Percentiles rank a stretch among this genome's conserved stretches.
Evolutionary conservation across 345 rosid genomes (phyloP).

Genomic region (Acer campestre): DNA sequence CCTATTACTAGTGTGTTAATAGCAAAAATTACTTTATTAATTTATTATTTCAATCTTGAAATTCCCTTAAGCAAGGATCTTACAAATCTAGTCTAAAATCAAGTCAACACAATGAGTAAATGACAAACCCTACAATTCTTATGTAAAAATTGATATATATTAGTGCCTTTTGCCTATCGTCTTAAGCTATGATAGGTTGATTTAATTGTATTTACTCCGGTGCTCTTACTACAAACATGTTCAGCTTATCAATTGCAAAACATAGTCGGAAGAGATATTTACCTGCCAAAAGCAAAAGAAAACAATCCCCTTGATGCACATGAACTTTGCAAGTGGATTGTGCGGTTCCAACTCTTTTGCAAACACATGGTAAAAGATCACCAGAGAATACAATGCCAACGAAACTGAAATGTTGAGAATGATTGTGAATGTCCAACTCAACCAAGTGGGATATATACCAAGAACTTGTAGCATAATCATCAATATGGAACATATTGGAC

Average conservation of each 20-base stretch:
- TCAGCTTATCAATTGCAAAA: neutral
- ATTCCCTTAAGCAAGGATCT: too few species aligned
- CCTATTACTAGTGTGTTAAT: too few species aligned
- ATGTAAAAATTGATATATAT: neutral
- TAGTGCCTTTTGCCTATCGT: neutral
- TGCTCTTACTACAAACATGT: neutral
- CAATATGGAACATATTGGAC: slow-evolving; percentile 82
- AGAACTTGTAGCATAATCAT: slow-evolving; percentile 74
- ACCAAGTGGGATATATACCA: slow-evolving; percentile 79
- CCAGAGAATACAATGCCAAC: slow-evolving; percentile 85
- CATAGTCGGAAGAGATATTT: slow-evolving; percentile 13
- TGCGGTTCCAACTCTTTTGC: slow-evolving; percentile 94
- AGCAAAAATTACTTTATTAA: too few species aligned
- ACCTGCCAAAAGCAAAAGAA: slow-evolving; percentile 99
- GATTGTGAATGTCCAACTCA: slow-evolving; percentile 95
- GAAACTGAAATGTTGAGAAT: slow-evolving; percentile 87
- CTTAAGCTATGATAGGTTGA: neutral
- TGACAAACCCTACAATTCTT: neutral
- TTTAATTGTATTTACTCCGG: neutral
- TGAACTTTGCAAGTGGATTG: slow-evolving; percentile 90
- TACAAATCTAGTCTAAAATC: neutral
- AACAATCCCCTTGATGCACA: slow-evolving; percentile 98
- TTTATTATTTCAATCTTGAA: too few species aligned
- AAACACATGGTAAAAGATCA: slow-evolving; percentile 87
- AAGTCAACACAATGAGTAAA: neutral